phyloP scores from a whole-genome alignment of 345 rosid species.

The Citrus maxima region DNA sequence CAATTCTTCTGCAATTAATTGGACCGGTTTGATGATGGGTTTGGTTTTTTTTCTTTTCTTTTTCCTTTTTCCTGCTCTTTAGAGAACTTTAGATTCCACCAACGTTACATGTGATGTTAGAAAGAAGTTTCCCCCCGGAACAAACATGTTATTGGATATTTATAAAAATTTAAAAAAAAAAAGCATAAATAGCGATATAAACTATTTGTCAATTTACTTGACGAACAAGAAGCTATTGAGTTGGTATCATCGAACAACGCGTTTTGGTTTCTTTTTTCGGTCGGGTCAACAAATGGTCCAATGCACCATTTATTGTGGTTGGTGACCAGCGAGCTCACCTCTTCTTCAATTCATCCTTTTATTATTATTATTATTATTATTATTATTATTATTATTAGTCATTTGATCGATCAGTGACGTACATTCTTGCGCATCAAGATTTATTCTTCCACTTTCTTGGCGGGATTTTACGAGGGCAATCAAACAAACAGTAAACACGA shows the following conservation, averaged over 20 bases:
- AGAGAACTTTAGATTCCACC: background rate
- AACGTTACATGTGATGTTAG: background rate
- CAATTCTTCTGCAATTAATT: background rate
- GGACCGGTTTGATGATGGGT: background rate
- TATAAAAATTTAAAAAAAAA: no score
- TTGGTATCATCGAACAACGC: background rate
- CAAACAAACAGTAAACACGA: no score
- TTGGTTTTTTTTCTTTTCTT: background rate
- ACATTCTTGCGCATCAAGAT: no score
- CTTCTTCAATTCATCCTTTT: no score
- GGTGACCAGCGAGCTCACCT: background rate
- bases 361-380: no score
- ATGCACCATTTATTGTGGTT: background rate
- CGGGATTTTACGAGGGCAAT: no score
- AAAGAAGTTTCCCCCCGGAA: background rate
- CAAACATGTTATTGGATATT: background rate
- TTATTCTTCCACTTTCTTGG: no score
- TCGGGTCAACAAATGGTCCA: background rate
- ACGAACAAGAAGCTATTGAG: background rate
- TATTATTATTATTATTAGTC: no score
- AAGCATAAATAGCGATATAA: no score
- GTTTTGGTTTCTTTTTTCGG: background rate
- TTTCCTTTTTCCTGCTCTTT: no score
- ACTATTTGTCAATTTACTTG: background rate
- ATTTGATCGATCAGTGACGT: no score